phyloP scores from a whole-genome alignment of 2,329 filamentous ascomycete species.

The Chrysosporium queenslandicum region DNA sequence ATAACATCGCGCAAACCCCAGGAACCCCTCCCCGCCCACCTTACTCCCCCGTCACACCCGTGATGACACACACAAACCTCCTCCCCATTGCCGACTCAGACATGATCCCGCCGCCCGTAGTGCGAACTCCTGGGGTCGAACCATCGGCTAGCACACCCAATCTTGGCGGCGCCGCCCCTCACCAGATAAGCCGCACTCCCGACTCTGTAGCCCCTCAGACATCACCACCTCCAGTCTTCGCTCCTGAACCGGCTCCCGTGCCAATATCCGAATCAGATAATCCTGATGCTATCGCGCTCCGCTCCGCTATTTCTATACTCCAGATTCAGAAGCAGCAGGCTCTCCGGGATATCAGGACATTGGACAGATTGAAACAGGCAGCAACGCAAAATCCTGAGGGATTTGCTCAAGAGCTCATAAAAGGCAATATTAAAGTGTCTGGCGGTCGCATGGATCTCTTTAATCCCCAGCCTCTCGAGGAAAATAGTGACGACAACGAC shows the following conservation, averaged over 20 bases:
- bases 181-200: neutral
- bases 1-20: slow-evolving; percentile 18
- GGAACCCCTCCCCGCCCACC: slow-evolving; percentile 37
- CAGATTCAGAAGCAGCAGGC: slow-evolving; percentile 77
- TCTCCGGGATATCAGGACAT: slow-evolving; percentile 59
- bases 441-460: slow-evolving; percentile 30
- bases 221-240: slow-evolving; percentile 19
- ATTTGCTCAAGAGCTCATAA: slow-evolving; percentile 59
- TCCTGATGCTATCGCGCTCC: slow-evolving; percentile 77
- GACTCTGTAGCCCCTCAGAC: neutral
- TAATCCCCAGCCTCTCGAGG: slow-evolving; percentile 30
- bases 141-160: neutral
- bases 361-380: slow-evolving; percentile 59
- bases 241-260: slow-evolving; percentile 32
- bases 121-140: neutral
- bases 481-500: slow-evolving; percentile 25
- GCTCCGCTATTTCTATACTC: slow-evolving; percentile 73
- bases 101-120: slow-evolving; percentile 1
- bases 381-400: slow-evolving; percentile 61
- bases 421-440: slow-evolving; percentile 47
- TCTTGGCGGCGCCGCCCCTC: neutral
- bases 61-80: slow-evolving; percentile 27
- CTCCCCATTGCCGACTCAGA: slow-evolving; percentile 11
- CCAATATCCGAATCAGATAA: slow-evolving; percentile 49
- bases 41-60: slow-evolving; percentile 41